Evolutionary conservation across 306 rosid genomes (phyloP).

Genomic region (Astragalus glycyphyllos): DNA sequence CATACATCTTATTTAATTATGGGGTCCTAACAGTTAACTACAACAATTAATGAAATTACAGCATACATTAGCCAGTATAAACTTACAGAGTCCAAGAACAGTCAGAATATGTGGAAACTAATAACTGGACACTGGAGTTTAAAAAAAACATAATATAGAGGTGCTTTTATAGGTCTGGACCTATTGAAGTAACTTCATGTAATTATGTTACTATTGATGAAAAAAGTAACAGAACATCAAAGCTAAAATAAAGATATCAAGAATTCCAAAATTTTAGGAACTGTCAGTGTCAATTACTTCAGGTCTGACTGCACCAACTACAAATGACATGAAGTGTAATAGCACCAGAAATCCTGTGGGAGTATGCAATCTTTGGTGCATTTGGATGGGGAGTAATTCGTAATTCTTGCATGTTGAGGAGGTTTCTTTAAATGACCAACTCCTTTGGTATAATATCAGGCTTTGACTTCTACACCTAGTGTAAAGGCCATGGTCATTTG

Average conservation of each 20-base stretch:
- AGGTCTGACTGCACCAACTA: background rate
- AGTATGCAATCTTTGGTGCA: background rate
- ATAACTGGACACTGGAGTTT: background rate
- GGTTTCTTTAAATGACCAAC: background rate
- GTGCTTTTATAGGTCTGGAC: constrained; percentile 7
- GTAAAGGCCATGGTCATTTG: background rate
- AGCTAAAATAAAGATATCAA: background rate
- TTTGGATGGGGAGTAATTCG: background rate
- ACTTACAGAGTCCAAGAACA: no score
- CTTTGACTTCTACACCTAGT: background rate
- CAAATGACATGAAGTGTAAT: background rate
- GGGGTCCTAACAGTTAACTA: no score
- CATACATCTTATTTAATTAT: no score
- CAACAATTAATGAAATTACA: background rate
- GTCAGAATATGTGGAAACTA: no score
- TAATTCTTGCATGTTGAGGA: background rate
- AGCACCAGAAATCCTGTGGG: background rate
- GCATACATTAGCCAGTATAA: background rate
- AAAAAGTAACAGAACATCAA: background rate
- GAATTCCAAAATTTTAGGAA: constrained; percentile 11
- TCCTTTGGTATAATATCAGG: background rate
- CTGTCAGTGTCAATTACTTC: background rate
- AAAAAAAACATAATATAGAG: background rate
- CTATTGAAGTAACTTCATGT: background rate
- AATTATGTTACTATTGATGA: background rate